A percentile compares a stretch with the other conserved stretches of the same genome.
phyloP scores from a whole-genome alignment of 73 alveolate species.

The Symbiodinium natans region DNA sequence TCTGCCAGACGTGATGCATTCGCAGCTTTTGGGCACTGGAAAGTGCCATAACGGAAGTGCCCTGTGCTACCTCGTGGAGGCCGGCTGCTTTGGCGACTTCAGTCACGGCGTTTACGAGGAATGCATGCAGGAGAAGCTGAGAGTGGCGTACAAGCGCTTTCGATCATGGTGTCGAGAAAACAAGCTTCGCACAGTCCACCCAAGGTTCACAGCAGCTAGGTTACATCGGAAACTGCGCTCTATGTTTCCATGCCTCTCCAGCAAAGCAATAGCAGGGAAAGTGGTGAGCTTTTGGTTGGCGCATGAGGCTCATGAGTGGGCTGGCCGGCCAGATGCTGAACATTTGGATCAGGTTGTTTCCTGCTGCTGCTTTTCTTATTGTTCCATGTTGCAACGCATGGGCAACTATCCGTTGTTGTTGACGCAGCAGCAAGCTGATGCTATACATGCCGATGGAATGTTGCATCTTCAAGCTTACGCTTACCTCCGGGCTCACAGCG shows the following conservation, averaged over 20 bases:
- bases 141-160: neutral
- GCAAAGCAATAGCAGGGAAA: conserved; percentile 1
- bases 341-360: conserved; percentile 4
- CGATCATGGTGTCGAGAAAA: neutral
- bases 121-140: neutral
- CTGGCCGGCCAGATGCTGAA: neutral
- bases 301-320: neutral
- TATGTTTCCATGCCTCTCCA: neutral
- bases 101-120: neutral
- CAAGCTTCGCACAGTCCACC: neutral
- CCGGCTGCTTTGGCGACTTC: neutral
- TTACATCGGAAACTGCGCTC: neutral
- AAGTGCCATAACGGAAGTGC: neutral
- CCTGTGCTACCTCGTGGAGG: neutral
- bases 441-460: neutral
- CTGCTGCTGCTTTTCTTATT: neutral
- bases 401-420: neutral
- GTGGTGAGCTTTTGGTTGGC: conserved; percentile 2
- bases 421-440: neutral
- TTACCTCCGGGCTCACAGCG: neutral
- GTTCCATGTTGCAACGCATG: neutral
- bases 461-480: neutral
- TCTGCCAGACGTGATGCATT: conserved; percentile 15
- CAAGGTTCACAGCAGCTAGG: conserved; percentile 30
- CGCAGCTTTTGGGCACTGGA: conserved; percentile 20